A percentile compares a stretch with the other conserved stretches of the same genome.
phyloP scores from a whole-genome alignment of 805 yeast genomes.

The Spathaspora hagerdaliae region DNA sequence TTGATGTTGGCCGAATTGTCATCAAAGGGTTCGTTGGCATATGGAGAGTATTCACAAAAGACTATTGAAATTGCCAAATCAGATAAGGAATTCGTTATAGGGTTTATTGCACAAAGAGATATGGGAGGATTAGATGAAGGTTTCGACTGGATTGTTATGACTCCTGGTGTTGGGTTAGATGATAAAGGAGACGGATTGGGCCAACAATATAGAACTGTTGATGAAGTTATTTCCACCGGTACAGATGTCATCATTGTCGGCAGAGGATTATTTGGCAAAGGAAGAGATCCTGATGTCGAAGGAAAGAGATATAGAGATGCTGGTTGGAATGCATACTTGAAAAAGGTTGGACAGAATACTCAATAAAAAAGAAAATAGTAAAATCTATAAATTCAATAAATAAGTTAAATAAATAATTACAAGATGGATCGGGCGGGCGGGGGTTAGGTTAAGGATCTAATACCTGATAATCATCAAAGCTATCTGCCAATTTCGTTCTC shows the following conservation, averaged over 20 bases:
- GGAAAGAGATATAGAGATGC: constrained; percentile 87
- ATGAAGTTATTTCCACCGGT: constrained; percentile 79
- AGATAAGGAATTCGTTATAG: constrained; percentile 88
- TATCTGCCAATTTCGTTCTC: constrained; percentile 45
- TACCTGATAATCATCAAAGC: constrained; percentile 19
- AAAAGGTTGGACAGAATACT: constrained; percentile 21
- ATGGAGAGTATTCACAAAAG: constrained; percentile 81
- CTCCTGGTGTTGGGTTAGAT: constrained; percentile 98
- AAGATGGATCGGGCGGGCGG: too few species aligned
- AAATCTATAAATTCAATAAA: background rate
- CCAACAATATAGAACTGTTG: constrained; percentile 93
- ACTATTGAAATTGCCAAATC: constrained; percentile 88
- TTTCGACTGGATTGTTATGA: constrained; percentile 93
- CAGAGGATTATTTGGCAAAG: constrained; percentile 91
- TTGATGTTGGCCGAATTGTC: constrained; percentile 95
- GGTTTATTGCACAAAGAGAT: constrained; percentile 89
- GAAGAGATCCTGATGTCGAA: constrained; percentile 85
- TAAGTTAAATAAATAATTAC: background rate
- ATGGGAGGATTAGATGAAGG: constrained; percentile 83
- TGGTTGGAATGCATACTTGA: constrained; percentile 89
- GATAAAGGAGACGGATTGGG: constrained; percentile 95
- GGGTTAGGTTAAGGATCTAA: constrained; percentile 5
- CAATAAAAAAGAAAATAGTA: constrained; percentile 1
- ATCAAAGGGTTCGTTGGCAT: constrained; percentile 89
- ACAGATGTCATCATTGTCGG: constrained; percentile 97